These are phyloP conservation scores for Phytophthora sp. DNA, from an alignment of 352 stramenopile species.

Conservation along the genomic window DNA sequence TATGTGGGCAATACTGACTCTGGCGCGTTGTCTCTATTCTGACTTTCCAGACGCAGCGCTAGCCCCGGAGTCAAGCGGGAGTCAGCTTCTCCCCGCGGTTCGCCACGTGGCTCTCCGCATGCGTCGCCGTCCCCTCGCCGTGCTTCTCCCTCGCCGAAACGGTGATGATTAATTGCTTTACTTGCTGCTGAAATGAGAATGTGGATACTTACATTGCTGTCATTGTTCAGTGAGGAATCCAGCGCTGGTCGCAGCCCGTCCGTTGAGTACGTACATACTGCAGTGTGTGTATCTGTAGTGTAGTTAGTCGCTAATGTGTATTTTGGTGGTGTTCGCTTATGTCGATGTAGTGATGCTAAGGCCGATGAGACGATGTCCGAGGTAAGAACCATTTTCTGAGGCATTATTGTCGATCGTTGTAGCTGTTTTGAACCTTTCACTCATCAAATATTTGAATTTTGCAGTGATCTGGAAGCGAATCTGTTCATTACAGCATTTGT, in stretches of 20 bases:
- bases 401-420: neutral
- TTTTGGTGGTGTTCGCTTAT: slow-evolving; percentile 1
- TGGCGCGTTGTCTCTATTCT: neutral
- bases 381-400: slow-evolving; percentile 14
- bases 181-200: neutral
- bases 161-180: slow-evolving; percentile 14
- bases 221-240: slow-evolving; percentile 11
- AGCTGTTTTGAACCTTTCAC: neutral
- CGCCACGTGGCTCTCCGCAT: slow-evolving; percentile 19
- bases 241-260: slow-evolving; percentile 25
- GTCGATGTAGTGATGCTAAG: slow-evolving; percentile 11
- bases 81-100: slow-evolving; percentile 23
- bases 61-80: slow-evolving; percentile 26
- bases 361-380: slow-evolving; percentile 30
- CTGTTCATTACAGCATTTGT: slow-evolving; percentile 11
- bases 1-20: neutral
- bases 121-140: slow-evolving; percentile 24
- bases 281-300: too few species aligned
- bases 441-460: slow-evolving; percentile 11
- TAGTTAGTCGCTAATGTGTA: too few species aligned
- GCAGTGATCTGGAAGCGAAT: slow-evolving; percentile 26
- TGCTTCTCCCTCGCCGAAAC: slow-evolving; percentile 30
- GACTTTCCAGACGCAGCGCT: slow-evolving; percentile 27
- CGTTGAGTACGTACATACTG: slow-evolving; percentile 21
- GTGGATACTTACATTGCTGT: slow-evolving; percentile 9